phyloP scores from a whole-genome alignment of 805 yeast genomes.

The Lipomyces chichibuensis region DNA sequence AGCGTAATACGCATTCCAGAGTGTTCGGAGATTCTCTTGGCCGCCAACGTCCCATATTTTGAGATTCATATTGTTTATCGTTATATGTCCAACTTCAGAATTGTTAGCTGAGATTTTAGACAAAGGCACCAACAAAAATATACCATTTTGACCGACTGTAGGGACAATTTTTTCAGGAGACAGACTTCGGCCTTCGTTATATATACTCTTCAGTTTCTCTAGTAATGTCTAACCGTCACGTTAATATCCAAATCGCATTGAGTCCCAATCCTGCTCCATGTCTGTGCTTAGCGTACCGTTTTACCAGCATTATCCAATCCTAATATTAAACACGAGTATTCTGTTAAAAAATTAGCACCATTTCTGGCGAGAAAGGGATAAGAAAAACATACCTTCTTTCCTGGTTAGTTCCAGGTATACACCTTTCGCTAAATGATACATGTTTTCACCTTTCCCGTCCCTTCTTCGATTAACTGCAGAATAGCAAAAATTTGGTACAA shows the following conservation, averaged over 20 bases:
- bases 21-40: slow-evolving; percentile 75
- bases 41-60: slow-evolving; percentile 98
- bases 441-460: slow-evolving; percentile 36
- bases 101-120: neutral
- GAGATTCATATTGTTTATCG: slow-evolving; percentile 49
- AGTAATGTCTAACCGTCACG: slow-evolving; percentile 52
- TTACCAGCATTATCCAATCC: slow-evolving; percentile 97
- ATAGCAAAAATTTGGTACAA: neutral
- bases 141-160: slow-evolving; percentile 89
- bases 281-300: slow-evolving; percentile 49
- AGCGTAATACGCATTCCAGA: slow-evolving; percentile 87
- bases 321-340: slow-evolving; percentile 75
- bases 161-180: slow-evolving; percentile 70
- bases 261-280: neutral
- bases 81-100: slow-evolving; percentile 46
- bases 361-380: neutral
- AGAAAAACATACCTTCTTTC: slow-evolving; percentile 51
- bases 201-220: slow-evolving; percentile 64
- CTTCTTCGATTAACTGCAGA: neutral
- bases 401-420: slow-evolving; percentile 61
- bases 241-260: neutral
- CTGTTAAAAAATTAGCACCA: slow-evolving; percentile 40
- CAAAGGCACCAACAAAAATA: neutral
- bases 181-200: slow-evolving; percentile 41
- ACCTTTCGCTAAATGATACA: slow-evolving; percentile 72